Percentiles rank a stretch among this genome's conserved stretches.
These are phyloP conservation scores for Rubia peregrina DNA, from an alignment of 305 asterid species.

Conservation along the genomic window DNA sequence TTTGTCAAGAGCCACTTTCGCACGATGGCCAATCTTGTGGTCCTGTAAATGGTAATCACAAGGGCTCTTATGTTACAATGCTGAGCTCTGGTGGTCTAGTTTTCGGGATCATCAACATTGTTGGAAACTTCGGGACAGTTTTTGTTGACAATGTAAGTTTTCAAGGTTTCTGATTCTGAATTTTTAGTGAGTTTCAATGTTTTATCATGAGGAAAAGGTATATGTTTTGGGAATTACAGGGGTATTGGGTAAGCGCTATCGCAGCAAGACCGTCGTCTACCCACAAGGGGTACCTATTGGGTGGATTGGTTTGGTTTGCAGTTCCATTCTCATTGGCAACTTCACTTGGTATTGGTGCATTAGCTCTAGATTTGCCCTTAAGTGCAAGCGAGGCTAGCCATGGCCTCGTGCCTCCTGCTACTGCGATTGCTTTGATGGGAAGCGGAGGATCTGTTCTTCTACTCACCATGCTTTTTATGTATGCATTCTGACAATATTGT, in stretches of 20 bases:
- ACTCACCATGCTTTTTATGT: constrained; percentile 90
- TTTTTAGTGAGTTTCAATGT: not conserved
- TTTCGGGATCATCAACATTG: constrained; percentile 85
- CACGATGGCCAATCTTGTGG: constrained; percentile 70
- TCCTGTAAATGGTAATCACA: constrained; percentile 63
- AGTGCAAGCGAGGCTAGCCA: constrained; percentile 73
- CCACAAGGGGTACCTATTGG: constrained; percentile 79
- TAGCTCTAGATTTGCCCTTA: constrained; percentile 82
- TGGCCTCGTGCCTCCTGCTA: constrained; percentile 89
- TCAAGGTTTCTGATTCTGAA: not conserved
- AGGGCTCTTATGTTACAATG: constrained; percentile 78
- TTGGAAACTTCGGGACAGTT: constrained; percentile 88
- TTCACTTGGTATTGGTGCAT: constrained; percentile 83
- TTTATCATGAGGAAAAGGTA: not conserved
- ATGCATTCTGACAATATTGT: constrained; percentile 23
- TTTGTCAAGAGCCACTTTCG: constrained; percentile 55
- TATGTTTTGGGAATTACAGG: constrained; percentile 26
- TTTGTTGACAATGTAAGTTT: constrained; percentile 75
- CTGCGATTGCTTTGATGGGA: constrained; percentile 91
- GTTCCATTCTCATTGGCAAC: constrained; percentile 93
- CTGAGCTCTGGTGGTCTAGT: constrained; percentile 80
- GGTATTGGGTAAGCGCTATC: constrained; percentile 93
- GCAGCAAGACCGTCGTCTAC: constrained; percentile 97
- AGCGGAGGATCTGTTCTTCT: constrained; percentile 87
- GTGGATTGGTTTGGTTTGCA: constrained; percentile 95